A percentile compares a stretch with the other conserved stretches of the same genome.
Evolutionary conservation across 768 basidiomycete species (phyloP).

Genomic region (Russula compacta): DNA sequence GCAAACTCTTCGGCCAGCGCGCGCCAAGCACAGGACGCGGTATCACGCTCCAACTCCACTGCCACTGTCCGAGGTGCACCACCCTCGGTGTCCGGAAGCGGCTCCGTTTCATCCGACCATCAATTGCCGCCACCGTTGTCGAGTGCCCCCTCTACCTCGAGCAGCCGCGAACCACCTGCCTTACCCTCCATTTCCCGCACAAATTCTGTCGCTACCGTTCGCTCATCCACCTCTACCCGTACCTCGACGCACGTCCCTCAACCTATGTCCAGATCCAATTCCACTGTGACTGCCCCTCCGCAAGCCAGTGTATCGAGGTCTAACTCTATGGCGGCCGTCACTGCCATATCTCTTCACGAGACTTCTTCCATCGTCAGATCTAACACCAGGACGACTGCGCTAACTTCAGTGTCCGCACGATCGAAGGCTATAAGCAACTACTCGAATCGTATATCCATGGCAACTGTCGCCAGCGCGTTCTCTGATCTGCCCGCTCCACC

Average conservation of each 20-base stretch:
- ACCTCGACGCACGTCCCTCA: not conserved
- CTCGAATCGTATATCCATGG: constrained; percentile 7
- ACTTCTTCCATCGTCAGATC: constrained; percentile 9
- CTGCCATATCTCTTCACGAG: constrained; percentile 13
- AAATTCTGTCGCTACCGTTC: constrained; percentile 9
- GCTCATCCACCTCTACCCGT: not conserved
- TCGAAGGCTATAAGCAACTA: constrained; percentile 11
- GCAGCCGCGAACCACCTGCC: not conserved
- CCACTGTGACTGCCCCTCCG: not conserved
- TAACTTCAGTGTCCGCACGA: not conserved
- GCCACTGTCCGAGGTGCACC: not conserved
- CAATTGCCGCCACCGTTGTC: not conserved
- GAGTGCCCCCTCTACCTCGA: not conserved
- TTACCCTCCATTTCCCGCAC: constrained; percentile 7
- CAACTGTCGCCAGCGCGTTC: constrained; percentile 2
- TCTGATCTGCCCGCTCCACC: constrained; percentile 9
- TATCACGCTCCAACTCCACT: constrained; percentile 9
- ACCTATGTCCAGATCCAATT: constrained; percentile 9
- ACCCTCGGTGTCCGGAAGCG: not conserved
- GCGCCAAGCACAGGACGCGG: not conserved
- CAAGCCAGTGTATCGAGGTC: constrained; percentile 1
- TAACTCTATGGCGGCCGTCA: constrained; percentile 6
- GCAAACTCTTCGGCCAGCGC: constrained; percentile 1
- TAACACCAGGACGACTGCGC: not conserved
- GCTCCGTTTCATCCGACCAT: not conserved